Percentiles rank a stretch among this genome's conserved stretches.
phyloP scores from a whole-genome alignment of 768 basidiomycete species.

The Sarcodon sp. region DNA sequence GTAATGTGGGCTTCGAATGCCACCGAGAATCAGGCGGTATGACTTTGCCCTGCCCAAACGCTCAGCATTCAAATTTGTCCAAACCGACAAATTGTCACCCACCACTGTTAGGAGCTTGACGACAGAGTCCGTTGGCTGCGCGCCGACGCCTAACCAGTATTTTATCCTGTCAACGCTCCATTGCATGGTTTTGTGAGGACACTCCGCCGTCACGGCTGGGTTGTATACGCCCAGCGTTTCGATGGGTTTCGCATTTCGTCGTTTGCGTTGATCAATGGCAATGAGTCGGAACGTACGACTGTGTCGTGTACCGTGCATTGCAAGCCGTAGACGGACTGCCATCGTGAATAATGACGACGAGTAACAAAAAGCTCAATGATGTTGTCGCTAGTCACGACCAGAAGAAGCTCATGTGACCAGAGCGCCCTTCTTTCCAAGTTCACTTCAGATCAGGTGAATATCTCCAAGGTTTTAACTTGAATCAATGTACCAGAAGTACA shows the following conservation, averaged over 20 bases:
- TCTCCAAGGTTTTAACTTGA: too few relatives aligned
- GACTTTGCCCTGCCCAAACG: conserved; percentile 39
- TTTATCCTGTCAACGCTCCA: conserved; percentile 89
- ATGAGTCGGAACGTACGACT: conserved; percentile 76
- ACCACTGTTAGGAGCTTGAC: conserved; percentile 72
- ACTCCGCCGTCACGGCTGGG: conserved; percentile 41
- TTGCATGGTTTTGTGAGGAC: conserved; percentile 58
- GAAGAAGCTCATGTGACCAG: too few relatives aligned
- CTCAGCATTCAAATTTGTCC: conserved; percentile 4
- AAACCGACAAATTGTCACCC: conserved; percentile 16
- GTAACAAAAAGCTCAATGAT: not conserved
- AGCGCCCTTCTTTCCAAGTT: too few relatives aligned
- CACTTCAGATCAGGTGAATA: too few relatives aligned
- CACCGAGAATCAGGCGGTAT: conserved; percentile 45
- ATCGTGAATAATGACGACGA: conserved; percentile 26
- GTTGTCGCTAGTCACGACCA: not conserved
- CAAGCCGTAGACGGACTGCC: conserved; percentile 78
- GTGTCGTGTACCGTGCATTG: conserved; percentile 69
- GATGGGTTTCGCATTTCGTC: conserved; percentile 76
- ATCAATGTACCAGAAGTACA: too few relatives aligned
- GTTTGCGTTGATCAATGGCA: conserved; percentile 57
- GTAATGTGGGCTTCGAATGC: conserved; percentile 23
- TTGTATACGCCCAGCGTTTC: conserved; percentile 82
- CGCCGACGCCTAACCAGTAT: conserved; percentile 83
- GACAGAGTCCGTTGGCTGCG: conserved; percentile 68